Conservation (phyloP, 2,329 filamentous ascomycete genomes). For the Aspergillus ruber region DNA sequence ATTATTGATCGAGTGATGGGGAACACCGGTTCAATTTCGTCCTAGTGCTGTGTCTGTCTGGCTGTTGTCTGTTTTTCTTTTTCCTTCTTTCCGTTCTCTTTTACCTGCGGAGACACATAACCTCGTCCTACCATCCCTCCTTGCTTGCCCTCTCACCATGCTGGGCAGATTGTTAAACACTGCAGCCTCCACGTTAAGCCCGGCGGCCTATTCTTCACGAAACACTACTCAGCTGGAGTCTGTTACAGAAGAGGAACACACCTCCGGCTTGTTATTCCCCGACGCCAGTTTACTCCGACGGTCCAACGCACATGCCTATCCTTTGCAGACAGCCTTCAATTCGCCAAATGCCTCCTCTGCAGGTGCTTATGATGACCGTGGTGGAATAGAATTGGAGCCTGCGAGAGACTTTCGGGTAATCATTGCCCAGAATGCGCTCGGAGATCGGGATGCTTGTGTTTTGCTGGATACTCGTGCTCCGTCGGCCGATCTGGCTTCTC, state of each 20-base stretch:
- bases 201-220: conserved; percentile 32
- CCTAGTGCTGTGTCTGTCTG: conserved; percentile 25
- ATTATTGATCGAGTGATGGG: conserved; percentile 24
- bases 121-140: not conserved
- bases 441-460: conserved; percentile 42
- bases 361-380: conserved; percentile 42
- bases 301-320: conserved; percentile 35
- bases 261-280: conserved; percentile 42
- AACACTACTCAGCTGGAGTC: conserved; percentile 39
- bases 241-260: conserved; percentile 45
- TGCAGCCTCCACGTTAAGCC: conserved; percentile 38
- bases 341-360: conserved; percentile 38
- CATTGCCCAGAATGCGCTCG: conserved; percentile 43
- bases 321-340: conserved; percentile 35
- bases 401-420: conserved; percentile 42
- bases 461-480: conserved; percentile 38
- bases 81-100: not conserved
- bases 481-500: conserved; percentile 18
- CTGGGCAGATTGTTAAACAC: conserved; percentile 39
- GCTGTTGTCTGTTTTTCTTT: conserved; percentile 8
- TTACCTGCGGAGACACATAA: not conserved
- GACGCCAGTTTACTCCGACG: conserved; percentile 38
- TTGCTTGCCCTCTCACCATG: conserved; percentile 26
- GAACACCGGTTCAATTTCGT: conserved; percentile 25
- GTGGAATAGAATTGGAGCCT: conserved; percentile 40